Evolutionary conservation across 768 basidiomycete species (phyloP).

Genomic region (Trametes punicea): DNA sequence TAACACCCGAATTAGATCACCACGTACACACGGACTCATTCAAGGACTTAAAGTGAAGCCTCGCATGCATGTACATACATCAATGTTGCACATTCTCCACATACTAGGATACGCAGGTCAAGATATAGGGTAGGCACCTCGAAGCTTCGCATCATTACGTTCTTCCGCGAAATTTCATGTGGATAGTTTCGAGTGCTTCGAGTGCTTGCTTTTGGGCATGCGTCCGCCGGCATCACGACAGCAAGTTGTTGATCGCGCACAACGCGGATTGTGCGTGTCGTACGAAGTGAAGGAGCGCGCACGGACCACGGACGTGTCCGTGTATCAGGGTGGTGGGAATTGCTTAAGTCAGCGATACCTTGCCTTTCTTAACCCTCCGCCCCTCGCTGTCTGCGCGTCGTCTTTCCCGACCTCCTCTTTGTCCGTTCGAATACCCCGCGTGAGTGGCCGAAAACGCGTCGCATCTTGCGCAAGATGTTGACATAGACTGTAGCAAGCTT

Average conservation of each 20-base stretch:
- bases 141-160: not conserved
- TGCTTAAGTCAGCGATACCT: conserved; percentile 28
- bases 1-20: too few relatives aligned
- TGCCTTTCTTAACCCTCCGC: conserved; percentile 41
- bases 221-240: not conserved
- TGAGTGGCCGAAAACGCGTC: conserved; percentile 19
- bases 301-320: conserved; percentile 18
- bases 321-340: conserved; percentile 20
- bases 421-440: conserved; percentile 26
- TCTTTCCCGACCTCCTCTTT: conserved; percentile 31
- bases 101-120: too few relatives aligned
- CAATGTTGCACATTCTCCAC: too few relatives aligned
- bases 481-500: conserved; percentile 8
- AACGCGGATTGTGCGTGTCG: conserved; percentile 16
- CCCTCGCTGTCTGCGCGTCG: conserved; percentile 29
- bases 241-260: not conserved
- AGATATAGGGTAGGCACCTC: too few relatives aligned
- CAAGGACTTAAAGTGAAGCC: too few relatives aligned
- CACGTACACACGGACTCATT: too few relatives aligned
- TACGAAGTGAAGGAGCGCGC: conserved; percentile 9
- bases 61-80: not conserved
- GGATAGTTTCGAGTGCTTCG: not conserved
- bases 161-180: not conserved
- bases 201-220: not conserved
- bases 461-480: not conserved